phyloP scores from a whole-genome alignment of 768 basidiomycete species.

The Termitomyces heimii region DNA sequence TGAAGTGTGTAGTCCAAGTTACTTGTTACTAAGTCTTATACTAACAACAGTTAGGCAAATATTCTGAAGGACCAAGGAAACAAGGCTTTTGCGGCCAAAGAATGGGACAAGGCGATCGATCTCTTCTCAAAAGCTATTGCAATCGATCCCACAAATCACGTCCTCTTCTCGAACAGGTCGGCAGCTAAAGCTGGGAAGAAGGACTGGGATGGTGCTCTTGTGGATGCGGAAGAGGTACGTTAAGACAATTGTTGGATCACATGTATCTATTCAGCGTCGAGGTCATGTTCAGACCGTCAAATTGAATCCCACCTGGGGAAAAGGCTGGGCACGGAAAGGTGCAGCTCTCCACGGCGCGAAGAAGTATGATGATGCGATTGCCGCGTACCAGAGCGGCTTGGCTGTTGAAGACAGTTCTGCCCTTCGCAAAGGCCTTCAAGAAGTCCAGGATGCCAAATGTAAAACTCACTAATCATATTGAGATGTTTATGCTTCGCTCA shows the following conservation, averaged over 20 bases:
- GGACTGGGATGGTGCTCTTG: slow-evolving; percentile 67
- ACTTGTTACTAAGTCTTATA: neutral
- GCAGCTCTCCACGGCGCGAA: slow-evolving; percentile 85
- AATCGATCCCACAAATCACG: slow-evolving; percentile 78
- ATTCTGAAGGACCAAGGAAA: slow-evolving; percentile 90
- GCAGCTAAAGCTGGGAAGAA: slow-evolving; percentile 87
- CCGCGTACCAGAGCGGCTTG: slow-evolving; percentile 77
- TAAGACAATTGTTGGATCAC: neutral
- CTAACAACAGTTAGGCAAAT: slow-evolving; percentile 27
- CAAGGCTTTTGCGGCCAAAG: slow-evolving; percentile 91
- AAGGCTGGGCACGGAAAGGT: slow-evolving; percentile 89
- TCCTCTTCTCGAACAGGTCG: slow-evolving; percentile 89
- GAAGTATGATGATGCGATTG: slow-evolving; percentile 78
- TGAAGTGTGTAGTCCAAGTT: slow-evolving; percentile 25
- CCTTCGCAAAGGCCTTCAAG: slow-evolving; percentile 81
- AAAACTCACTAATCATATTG: neutral
- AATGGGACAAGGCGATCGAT: slow-evolving; percentile 85
- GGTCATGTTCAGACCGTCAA: slow-evolving; percentile 56
- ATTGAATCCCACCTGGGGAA: slow-evolving; percentile 77
- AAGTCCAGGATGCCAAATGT: slow-evolving; percentile 85
- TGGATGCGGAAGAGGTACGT: slow-evolving; percentile 86
- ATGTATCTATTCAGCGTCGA: slow-evolving; percentile 9
- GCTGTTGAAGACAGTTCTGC: slow-evolving; percentile 79
- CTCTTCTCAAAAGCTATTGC: slow-evolving; percentile 79
- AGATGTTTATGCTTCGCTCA: neutral